Base-by-base conservation (phyloP, 345 rosid genomes). In the Trapa incisa region DNA sequence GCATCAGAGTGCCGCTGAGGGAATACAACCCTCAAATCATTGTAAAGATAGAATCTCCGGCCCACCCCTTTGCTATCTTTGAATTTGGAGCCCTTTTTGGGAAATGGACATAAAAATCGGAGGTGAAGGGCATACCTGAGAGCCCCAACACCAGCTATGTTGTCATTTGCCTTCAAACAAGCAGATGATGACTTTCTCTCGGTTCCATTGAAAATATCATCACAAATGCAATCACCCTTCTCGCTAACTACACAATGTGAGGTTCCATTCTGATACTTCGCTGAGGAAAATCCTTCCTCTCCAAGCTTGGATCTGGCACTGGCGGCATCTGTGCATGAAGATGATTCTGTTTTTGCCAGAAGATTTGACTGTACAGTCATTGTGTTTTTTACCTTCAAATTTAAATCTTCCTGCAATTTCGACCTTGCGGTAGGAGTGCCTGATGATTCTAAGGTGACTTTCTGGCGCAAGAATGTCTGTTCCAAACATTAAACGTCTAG, bases 1-100 rank as follows among this genome's bases (percentile, higher is more conserved):
- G 89, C 69, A 69, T 93, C 98, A 42, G 97, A 81, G 81, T 93
- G 98, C 58, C 96, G 96, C 72, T 88, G 98, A 64, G 97, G 96
- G 72, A 93, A 93, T 58, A 93, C 91, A 1, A 83, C 96, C 76
- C 92, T 85, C 82, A 93, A 61, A 72, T 93, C 96, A 68, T 88
- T 89, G 80, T 85, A 90, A 54, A 93, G 74, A 74, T 88, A 93
- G 81, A 93, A 93, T 64, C 90, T 86, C 56, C 93, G 76, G 37
- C 80, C 84, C 69, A 50, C 71, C 69, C 65, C 75, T 80, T 81
- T 75, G 75, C 74, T 10, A 78, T 81, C 29, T 70, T 70, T 37
- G 84, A 73, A 41, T 53, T 80, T 88, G 37, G 88, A 75, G 69
- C 75, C 68, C 72, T 79, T 90, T 77, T 88, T 89, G 0, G 80